These are phyloP conservation scores for Gremmenia infestans DNA, from an alignment of 2,329 filamentous ascomycete species.

Conservation along the genomic window DNA sequence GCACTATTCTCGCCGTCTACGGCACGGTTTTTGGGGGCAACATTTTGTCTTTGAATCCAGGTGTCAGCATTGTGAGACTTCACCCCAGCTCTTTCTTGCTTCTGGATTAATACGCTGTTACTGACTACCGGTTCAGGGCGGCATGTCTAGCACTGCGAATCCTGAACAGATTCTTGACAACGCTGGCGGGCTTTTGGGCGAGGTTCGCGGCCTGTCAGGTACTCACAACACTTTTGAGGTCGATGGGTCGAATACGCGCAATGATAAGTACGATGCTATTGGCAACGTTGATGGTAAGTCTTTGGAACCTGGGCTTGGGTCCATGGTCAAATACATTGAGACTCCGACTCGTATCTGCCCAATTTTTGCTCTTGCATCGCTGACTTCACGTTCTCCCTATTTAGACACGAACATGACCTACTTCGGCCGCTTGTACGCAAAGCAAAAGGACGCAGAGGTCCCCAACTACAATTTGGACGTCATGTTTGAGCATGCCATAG, in stretches of 20 bases:
- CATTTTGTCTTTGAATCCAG: neutral
- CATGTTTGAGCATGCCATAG: neutral
- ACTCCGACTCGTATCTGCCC: no score
- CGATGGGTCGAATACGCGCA: slow-evolving; percentile 46
- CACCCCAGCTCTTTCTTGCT: no score
- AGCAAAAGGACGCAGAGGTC: neutral
- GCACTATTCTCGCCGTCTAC: neutral
- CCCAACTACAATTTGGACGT: neutral
- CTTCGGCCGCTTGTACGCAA: neutral
- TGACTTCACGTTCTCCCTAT: no score
- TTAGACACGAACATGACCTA: no score
- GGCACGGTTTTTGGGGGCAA: neutral
- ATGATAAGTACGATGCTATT: slow-evolving; percentile 35
- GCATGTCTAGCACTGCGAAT: neutral
- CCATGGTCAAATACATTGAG: no score
- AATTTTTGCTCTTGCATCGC: no score
- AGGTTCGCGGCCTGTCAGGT: slow-evolving; percentile 41
- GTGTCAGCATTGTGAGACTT: neutral
- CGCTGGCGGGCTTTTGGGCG: slow-evolving; percentile 25
- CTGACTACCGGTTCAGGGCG: no score
- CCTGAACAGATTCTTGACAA: slow-evolving; percentile 18
- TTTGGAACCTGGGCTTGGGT: no score
- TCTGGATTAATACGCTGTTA: no score
- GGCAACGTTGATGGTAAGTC: no score
- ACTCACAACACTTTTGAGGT: slow-evolving; percentile 49